Percentiles rank a stretch among this genome's conserved stretches.
Evolutionary conservation across 257 asterid genomes (phyloP).

Genomic region (Scutellaria barbata): DNA sequence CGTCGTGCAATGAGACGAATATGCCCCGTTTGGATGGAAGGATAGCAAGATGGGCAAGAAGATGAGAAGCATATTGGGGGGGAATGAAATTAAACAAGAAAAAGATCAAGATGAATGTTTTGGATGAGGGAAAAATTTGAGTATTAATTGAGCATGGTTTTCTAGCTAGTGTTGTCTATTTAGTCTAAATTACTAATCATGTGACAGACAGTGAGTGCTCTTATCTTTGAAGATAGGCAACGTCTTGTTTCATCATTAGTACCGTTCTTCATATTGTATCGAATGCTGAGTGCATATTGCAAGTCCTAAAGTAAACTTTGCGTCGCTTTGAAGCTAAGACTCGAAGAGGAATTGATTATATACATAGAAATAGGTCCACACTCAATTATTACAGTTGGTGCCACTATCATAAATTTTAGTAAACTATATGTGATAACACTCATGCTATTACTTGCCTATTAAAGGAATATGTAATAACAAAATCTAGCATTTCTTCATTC

Average conservation of each 20-base stretch:
- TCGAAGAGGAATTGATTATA: not conserved
- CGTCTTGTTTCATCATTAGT: slow-evolving; percentile 11
- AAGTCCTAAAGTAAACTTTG: slow-evolving; percentile 27
- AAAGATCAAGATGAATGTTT: slow-evolving; percentile 8
- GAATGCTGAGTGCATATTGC: slow-evolving; percentile 4
- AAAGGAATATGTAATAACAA: no score
- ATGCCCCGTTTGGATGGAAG: slow-evolving; percentile 33
- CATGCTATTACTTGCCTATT: not conserved
- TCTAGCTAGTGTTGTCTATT: slow-evolving; percentile 5
- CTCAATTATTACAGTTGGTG: slow-evolving; percentile 36
- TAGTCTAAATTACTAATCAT: slow-evolving; percentile 39
- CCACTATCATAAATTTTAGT: slow-evolving; percentile 6
- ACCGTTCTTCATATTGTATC: not conserved
- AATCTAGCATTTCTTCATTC: not conserved
- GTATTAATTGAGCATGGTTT: slow-evolving; percentile 37
- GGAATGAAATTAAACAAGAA: slow-evolving; percentile 15
- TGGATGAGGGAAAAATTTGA: slow-evolving; percentile 7
- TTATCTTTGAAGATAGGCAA: slow-evolving; percentile 54
- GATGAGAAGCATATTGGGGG: slow-evolving; percentile 41
- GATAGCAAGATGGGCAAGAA: slow-evolving; percentile 35
- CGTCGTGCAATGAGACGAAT: slow-evolving; percentile 63
- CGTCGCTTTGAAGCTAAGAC: slow-evolving; percentile 52
- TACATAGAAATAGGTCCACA: slow-evolving; percentile 33
- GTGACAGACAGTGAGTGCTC: slow-evolving; percentile 32
- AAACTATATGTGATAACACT: not conserved